Percentiles rank a stretch among this genome's conserved stretches.
These are phyloP conservation scores for Plasmodium vivax DNA, from an alignment of 169 alveolate species.

Conservation along the genomic window DNA sequence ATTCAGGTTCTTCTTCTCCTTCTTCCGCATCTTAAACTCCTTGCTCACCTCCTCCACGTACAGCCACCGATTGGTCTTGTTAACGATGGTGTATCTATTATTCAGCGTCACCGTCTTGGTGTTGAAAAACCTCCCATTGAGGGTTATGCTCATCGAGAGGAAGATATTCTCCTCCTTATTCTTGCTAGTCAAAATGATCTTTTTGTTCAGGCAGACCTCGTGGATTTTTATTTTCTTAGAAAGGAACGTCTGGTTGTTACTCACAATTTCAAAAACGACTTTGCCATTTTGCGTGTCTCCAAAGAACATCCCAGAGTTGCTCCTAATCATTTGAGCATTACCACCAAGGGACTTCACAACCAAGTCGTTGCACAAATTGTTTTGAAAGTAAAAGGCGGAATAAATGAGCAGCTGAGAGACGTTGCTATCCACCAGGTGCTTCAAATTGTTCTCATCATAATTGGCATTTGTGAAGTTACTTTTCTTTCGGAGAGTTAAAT, in stretches of 20 bases:
- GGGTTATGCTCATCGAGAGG: slow-evolving; percentile 37
- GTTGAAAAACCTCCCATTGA: slow-evolving; percentile 41
- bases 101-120: slow-evolving; percentile 33
- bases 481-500: slow-evolving; percentile 15
- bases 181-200: slow-evolving; percentile 37
- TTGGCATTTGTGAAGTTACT: background rate
- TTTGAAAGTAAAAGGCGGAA: slow-evolving; percentile 37
- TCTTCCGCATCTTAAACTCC: slow-evolving; percentile 47
- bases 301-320: slow-evolving; percentile 29
- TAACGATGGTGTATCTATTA: slow-evolving; percentile 53
- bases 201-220: slow-evolving; percentile 53
- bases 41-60: slow-evolving; percentile 54
- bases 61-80: slow-evolving; percentile 15
- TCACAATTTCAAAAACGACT: slow-evolving; percentile 11
- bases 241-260: slow-evolving; percentile 5
- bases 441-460: slow-evolving; percentile 32
- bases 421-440: slow-evolving; percentile 47
- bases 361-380: slow-evolving; percentile 33
- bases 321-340: slow-evolving; percentile 13
- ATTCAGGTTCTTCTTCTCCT: slow-evolving; percentile 23
- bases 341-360: slow-evolving; percentile 20
- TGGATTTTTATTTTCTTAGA: slow-evolving; percentile 43
- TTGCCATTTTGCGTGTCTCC: slow-evolving; percentile 26
- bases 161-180: slow-evolving; percentile 35
- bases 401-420: slow-evolving; percentile 36